Conservation (phyloP, 441 rosid species). For the Populus hybrid region DNA sequence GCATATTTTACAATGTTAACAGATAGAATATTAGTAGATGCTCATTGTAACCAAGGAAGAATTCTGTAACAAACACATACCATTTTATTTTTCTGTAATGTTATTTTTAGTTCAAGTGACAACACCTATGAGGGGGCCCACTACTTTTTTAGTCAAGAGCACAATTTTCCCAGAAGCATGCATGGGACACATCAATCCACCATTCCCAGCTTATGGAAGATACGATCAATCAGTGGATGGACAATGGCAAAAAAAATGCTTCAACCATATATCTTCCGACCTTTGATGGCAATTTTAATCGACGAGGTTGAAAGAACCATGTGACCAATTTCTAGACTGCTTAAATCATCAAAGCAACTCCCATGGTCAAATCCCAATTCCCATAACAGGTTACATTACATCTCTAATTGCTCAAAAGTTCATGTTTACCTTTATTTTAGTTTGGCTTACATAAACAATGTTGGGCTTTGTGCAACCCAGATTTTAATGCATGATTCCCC, state of each 20-base stretch:
- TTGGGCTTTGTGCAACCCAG: neutral
- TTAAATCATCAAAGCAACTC: neutral
- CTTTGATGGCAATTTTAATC: neutral
- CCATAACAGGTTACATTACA: neutral
- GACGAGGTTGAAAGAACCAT: neutral
- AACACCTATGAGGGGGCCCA: neutral
- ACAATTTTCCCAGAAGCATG: neutral
- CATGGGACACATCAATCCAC: neutral
- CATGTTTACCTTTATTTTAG: neutral
- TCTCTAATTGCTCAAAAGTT: neutral
- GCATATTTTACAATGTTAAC: constrained; percentile 27
- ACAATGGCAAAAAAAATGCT: neutral
- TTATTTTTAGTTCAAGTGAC: neutral
- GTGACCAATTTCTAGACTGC: neutral
- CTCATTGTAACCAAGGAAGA: neutral
- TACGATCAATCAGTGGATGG: neutral
- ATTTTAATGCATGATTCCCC: constrained; percentile 6
- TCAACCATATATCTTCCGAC: neutral
- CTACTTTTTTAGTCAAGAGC: neutral
- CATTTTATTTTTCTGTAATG: neutral
- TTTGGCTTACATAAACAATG: neutral
- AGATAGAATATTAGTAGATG: neutral
- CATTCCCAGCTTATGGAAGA: neutral
- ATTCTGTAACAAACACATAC: neutral
- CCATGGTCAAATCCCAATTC: neutral